Base-by-base conservation (phyloP, 371 early-diverging fungal species). In the Amoeboradix gromovi region DNA sequence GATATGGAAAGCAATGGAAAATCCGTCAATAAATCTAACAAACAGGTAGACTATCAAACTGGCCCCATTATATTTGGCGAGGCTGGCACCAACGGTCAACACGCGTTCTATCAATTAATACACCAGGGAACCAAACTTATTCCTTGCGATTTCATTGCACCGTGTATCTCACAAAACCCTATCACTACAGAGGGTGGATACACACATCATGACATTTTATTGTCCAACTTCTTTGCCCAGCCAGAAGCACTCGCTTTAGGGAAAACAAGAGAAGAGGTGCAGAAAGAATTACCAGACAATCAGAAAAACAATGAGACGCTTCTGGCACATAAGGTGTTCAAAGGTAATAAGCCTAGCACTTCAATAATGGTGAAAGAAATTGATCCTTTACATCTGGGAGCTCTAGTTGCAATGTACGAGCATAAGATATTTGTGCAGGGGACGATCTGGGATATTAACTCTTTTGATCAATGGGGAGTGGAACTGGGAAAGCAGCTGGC, bases 1-100 rank as follows among this genome's bases (percentile, higher is more conserved):
- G 98, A 98, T 77, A 98, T 98, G 99, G 99, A 98, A 79, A 93
- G 94, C 66, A 98, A 98, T 77, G 99, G 99, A 75, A 98, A 98
- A 80, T 88, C 87, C 71, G 82, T 87, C 68, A 87, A 88, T 71
- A 86, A 90, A 48, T 80, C 84, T n/a, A n/a, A n/a, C n/a, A n/a
- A n/a, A n/a, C n/a, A 71, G 48, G 28, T 32, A 17, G 29, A 32
- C 70, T 87, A 88, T 74, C 80, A 84, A 69, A 94, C 97, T 28
- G 95, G 94, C 31, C 93, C 95, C 32, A 91, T 98, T 78, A 90
- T 98, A 73, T 98, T 98, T 92, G 99, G 99, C 74, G 98, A 97
- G 74, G 88, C 94, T 29, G 99, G 99, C 66, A 98, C 99, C 74
- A 94, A 98, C 78, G 92, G 92, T 69, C 99, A 98, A 79, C 99